Conservation (phyloP, 306 rosid species). For the Mimosa bimucronata region DNA sequence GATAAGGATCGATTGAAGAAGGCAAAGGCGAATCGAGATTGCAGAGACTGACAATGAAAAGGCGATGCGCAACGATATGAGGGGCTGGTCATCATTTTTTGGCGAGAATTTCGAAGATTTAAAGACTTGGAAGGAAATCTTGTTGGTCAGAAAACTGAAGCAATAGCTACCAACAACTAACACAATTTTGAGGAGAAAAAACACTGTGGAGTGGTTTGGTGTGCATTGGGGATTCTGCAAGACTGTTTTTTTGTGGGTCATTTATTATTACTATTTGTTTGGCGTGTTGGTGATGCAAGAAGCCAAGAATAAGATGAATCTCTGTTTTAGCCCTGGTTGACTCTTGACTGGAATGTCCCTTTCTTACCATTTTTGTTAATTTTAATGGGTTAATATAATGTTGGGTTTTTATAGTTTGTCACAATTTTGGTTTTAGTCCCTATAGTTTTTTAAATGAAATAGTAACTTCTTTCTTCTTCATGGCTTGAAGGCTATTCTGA, state of each 20-base stretch:
- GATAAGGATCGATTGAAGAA: not conserved
- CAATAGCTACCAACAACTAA: not conserved
- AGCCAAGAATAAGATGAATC: too few species aligned
- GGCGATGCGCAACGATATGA: conserved; percentile 48
- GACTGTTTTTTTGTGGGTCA: too few species aligned
- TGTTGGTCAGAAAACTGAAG: not conserved
- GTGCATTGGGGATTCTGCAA: not conserved
- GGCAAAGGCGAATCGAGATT: conserved; percentile 38
- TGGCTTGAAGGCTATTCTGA: too few species aligned
- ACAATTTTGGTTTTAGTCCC: too few species aligned
- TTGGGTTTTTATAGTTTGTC: too few species aligned
- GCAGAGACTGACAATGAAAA: conserved; percentile 42
- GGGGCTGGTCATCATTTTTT: conserved; percentile 37
- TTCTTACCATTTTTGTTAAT: not conserved
- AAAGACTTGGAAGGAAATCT: not conserved
- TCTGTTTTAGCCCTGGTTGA: not conserved
- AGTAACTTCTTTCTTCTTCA: too few species aligned
- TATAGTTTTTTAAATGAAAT: too few species aligned
- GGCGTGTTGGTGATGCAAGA: not conserved
- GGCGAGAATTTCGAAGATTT: not conserved
- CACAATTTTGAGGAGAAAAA: not conserved
- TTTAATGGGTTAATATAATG: too few species aligned
- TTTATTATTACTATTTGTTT: too few species aligned
- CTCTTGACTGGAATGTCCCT: not conserved
- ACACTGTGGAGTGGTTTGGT: not conserved